A percentile compares a stretch with the other conserved stretches of the same genome.
phyloP scores from a whole-genome alignment of 2,329 filamentous ascomycete species.

The Beauveria sp. region DNA sequence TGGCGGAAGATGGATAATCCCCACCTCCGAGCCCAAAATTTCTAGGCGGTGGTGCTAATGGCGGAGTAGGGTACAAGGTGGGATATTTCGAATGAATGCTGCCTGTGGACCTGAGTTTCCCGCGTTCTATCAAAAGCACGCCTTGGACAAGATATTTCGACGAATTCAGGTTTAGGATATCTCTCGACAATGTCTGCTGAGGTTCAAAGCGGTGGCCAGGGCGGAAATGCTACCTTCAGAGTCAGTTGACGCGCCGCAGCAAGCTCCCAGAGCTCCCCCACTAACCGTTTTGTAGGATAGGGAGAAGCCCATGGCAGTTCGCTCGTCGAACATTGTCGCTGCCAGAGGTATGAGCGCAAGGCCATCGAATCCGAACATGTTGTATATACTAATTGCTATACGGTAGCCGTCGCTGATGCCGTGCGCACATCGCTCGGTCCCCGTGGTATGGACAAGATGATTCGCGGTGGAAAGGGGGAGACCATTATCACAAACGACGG shows the following conservation, averaged over 20 bases:
- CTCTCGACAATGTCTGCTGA: constrained; percentile 36
- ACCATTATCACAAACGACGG: constrained; percentile 99
- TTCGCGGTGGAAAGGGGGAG: constrained; percentile 90
- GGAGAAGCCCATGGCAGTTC: constrained; percentile 97
- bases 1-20: constrained; percentile 33
- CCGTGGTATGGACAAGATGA: constrained; percentile 99
- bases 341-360: constrained; percentile 64
- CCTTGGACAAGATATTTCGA: constrained; percentile 2
- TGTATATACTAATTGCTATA: constrained; percentile 11
- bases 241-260: constrained; percentile 31
- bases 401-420: constrained; percentile 87
- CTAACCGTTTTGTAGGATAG: constrained; percentile 54
- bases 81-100: constrained; percentile 28
- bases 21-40: constrained; percentile 32
- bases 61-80: constrained; percentile 34
- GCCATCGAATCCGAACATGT: background rate
- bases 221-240: constrained; percentile 49
- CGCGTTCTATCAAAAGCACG: constrained; percentile 23
- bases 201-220: constrained; percentile 24
- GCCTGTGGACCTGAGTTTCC: constrained; percentile 21
- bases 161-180: constrained; percentile 21
- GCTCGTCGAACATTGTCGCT: constrained; percentile 92
- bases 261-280: constrained; percentile 29
- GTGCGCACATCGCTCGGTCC: constrained; percentile 94
- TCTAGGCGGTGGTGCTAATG: constrained; percentile 22